Conservation (phyloP, 371 early-diverging fungal species). For the Chytridiales sp. region DNA sequence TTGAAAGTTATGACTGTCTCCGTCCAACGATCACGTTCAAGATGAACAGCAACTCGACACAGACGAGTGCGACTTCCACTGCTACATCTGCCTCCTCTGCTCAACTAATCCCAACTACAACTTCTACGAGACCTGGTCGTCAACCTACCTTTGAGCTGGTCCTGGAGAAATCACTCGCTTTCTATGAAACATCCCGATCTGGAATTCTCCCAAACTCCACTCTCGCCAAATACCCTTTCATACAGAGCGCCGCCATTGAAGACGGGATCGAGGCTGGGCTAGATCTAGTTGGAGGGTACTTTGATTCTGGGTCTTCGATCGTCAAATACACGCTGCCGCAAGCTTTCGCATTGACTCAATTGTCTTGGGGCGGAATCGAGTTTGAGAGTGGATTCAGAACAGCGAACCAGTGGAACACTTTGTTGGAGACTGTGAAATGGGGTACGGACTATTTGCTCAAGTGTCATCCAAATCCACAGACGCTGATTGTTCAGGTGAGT, state of each 20-base stretch:
- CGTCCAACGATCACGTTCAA: no score
- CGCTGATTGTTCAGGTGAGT: no score
- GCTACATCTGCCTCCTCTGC: no score
- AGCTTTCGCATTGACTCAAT: background rate
- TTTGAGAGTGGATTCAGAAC: no score
- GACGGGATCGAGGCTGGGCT: background rate
- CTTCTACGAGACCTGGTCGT: no score
- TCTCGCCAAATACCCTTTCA: background rate
- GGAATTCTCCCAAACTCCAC: background rate
- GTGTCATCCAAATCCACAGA: no score
- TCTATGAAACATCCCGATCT: background rate
- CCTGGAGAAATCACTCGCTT: background rate
- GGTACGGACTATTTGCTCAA: constrained; percentile 2
- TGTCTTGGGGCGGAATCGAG: background rate
- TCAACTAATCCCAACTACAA: no score
- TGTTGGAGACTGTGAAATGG: background rate
- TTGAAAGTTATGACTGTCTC: no score
- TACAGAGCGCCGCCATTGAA: background rate
- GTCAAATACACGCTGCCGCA: constrained; percentile 1
- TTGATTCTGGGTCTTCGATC: background rate
- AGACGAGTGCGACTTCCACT: no score
- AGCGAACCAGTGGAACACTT: background rate
- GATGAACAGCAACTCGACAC: no score
- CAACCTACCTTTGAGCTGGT: no score
- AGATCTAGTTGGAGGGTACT: background rate